Base-by-base conservation (phyloP, 1,139 yeast species). In the Casaregolazyma lundiana region DNA sequence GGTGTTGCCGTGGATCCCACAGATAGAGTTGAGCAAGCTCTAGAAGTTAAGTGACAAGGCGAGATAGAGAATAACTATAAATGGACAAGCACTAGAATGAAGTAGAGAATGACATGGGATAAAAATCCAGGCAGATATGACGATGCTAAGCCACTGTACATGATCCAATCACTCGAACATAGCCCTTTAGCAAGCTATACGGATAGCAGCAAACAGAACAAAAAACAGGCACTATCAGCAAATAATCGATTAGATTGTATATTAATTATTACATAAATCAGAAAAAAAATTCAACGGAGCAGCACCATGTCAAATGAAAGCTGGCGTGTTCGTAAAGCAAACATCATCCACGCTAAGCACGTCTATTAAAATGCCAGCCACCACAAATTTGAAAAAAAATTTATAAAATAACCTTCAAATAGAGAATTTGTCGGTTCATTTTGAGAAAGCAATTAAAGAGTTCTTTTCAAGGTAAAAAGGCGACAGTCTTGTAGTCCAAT, bases 331-430 rank as follows among this genome's bases (percentile, higher is more conserved):
- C n/a, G n/a, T n/a, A n/a, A n/a, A n/a, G n/a, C n/a, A n/a, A n/a
- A n/a, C n/a, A n/a, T n/a, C n/a, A n/a, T n/a, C 15, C 32, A 26
- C 13, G 11, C 32, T n/a, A 11, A 26, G 32, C 32, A 26, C 32
- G 13, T 26, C 32, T 26, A 26, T 26, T 26, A 26, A 15, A 15
- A 26, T 26, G 32, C 32, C 32, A 26, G 32, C 32, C 32, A 26
- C 32, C 13, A 35, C 19, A 21, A 35, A 35, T 11, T 19, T 19
- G 24, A 19, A 35, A 35, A 35, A 35, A 35, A 35, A 18, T 16
- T n/a, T 16, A n/a, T 16, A n/a, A 29, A 29, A 29, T 16, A 29
- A 29, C n/a, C n/a, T 29, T 29, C 34, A 35, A 13, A 19, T 18
- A n/a, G 16, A 16, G 19, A 16, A 35, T n/a, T n/a, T n/a, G n/a